A percentile compares a stretch with the other conserved stretches of the same genome.
These are phyloP conservation scores for Westerdykella ornata DNA, from an alignment of 2,329 filamentous ascomycete species.

Conservation along the genomic window DNA sequence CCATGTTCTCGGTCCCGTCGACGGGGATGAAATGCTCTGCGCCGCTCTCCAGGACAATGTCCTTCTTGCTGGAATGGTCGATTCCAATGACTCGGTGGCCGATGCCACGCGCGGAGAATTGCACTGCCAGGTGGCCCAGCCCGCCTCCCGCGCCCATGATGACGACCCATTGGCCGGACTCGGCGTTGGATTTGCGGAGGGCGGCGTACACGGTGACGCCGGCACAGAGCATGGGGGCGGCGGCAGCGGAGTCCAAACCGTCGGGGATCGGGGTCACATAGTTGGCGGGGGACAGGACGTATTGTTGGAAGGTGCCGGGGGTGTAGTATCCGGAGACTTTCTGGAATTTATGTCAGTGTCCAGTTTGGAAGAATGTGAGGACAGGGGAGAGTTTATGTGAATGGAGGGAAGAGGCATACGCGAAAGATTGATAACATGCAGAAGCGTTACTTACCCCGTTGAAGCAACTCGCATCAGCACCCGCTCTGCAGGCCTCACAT, in stretches of 20 bases:
- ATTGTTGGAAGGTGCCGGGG: constrained; percentile 68
- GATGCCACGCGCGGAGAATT: constrained; percentile 55
- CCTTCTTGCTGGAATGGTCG: constrained; percentile 59
- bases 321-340: constrained; percentile 60
- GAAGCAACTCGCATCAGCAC: constrained; percentile 39
- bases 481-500: constrained; percentile 36
- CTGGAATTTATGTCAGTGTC: constrained; percentile 9
- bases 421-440: neutral
- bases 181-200: constrained; percentile 54
- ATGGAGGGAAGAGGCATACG: neutral
- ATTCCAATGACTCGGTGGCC: constrained; percentile 59
- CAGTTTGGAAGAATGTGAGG: neutral
- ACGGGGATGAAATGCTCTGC: constrained; percentile 62
- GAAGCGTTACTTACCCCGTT: constrained; percentile 22
- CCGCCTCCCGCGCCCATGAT: constrained; percentile 54
- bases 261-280: constrained; percentile 67
- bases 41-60: constrained; percentile 53
- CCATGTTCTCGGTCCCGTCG: constrained; percentile 47
- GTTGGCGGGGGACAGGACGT: constrained; percentile 55
- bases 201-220: constrained; percentile 63
- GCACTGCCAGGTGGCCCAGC: constrained; percentile 58
- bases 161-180: constrained; percentile 55
- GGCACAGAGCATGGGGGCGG: constrained; percentile 58
- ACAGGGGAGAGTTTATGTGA: neutral
- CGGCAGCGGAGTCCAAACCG: constrained; percentile 51